These are phyloP conservation scores for Bodo saltans DNA, from an alignment of 78 protist species.

Conservation along the genomic window DNA sequence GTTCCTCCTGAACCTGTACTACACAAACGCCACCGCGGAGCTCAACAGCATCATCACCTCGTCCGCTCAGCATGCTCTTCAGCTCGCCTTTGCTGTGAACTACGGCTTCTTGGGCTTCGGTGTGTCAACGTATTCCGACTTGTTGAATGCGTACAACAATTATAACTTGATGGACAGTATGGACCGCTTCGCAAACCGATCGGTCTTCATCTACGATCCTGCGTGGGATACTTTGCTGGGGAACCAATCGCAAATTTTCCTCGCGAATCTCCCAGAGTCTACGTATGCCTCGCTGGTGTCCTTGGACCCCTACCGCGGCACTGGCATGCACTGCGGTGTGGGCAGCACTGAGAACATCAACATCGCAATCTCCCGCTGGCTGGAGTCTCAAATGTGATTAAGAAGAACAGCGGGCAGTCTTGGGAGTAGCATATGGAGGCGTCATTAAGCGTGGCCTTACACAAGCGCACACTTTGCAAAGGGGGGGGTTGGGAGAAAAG, in stretches of 20 bases:
- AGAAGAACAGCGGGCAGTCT: no score
- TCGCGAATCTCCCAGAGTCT: no score
- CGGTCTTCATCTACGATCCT: background rate
- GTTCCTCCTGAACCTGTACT: background rate
- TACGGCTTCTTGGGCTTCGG: background rate
- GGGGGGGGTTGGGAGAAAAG: no score
- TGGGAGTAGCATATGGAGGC: no score
- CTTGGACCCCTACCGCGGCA: no score
- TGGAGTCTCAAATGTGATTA: no score
- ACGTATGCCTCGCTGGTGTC: no score
- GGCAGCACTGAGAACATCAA: no score
- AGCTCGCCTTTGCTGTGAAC: background rate
- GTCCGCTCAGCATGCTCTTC: background rate
- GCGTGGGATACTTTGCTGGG: background rate
- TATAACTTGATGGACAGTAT: background rate
- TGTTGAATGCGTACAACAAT: background rate
- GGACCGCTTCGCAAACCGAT: background rate
- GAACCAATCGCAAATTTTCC: no score
- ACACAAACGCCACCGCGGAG: background rate
- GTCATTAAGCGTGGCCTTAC: no score
- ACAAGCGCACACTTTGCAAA: no score
- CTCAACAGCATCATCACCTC: background rate
- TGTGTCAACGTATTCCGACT: background rate
- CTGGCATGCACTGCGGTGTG: conserved; percentile 9
- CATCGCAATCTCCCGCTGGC: no score